Evolutionary conservation across 2,329 filamentous ascomycete species (phyloP), one percentile per base, ranked within the genome.

Genomic region (Tolypocladium sp.): DNA sequence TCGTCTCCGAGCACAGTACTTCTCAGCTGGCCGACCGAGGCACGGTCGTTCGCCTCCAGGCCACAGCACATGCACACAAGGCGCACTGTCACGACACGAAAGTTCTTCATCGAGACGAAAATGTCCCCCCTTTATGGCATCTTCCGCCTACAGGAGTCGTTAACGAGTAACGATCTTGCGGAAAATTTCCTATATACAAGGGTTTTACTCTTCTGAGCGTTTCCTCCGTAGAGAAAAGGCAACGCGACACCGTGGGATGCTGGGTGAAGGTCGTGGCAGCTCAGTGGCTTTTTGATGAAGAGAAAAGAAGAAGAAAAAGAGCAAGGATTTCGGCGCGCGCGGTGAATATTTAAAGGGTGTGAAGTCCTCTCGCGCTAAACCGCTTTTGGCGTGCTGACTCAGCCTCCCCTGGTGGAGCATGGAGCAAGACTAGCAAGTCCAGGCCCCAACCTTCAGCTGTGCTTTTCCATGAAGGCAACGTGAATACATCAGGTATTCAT

Each of bases 211-310:
- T 85, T 76, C 81, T 82, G 80, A 83, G 78, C 74, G 68, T 71
- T 78, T 78, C 78, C 76, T 76, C 63, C 61, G 57, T 59, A 63
- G 68, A 74, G 74, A 76, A 79, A 80, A 80, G 82, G 82, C 82
- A 85, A 85, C 82, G 70, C 81, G 74, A 80, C 82, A 84, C 82
- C 81, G 82, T 85, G 70, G 75, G 69, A 68, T 65, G 71, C 79
- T 77, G 75, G 77, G 77, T 84, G 82, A 80, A 75, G 81, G 82
- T 85, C 82, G 82, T 85, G 82, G 82, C 82, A 75, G 75, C 80
- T 83, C 80, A 83, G 76, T 77, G 73, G 77, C 81, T 85, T 84
- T 84, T 85, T 85, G 82, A 84, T 84, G 78, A 76, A 75, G 72
- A 76, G 78, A 74, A 73, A 71, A 70, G 61, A 65, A 74, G 73